phyloP scores from a whole-genome alignment of 225 moss, liverwort and hornwort genomes.

The Sphagnum tenellum region DNA sequence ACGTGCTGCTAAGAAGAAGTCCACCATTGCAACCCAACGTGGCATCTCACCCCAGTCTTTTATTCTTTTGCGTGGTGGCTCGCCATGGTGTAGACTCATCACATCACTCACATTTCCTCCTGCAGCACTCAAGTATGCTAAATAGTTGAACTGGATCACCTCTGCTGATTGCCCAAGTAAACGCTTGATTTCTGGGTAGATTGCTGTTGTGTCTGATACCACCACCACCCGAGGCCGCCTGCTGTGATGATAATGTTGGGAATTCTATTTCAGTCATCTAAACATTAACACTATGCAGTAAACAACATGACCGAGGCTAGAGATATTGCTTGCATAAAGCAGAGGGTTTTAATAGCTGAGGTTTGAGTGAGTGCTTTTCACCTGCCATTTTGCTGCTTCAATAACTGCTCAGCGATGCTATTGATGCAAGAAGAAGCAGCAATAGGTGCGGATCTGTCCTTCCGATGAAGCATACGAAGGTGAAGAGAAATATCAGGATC shows the following conservation, averaged over 20 bases:
- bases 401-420: conserved; percentile 13
- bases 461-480: conserved; percentile 60
- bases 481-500: conserved; percentile 68
- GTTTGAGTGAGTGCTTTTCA: not conserved
- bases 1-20: conserved; percentile 70
- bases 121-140: conserved; percentile 20
- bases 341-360: not conserved
- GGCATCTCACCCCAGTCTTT: conserved; percentile 74
- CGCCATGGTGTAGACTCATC: conserved; percentile 21
- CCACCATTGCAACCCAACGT: conserved; percentile 80
- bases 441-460: conserved; percentile 12
- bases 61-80: conserved; percentile 34
- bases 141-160: conserved; percentile 44
- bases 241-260: not conserved
- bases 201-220: conserved; percentile 59
- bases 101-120: conserved; percentile 11
- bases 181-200: conserved; percentile 15
- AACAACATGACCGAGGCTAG: too few relatives aligned
- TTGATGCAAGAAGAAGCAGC: conserved; percentile 38
- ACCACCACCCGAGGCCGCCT: conserved; percentile 43
- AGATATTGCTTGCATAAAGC: too few relatives aligned
- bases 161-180: conserved; percentile 31
- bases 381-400: conserved; percentile 11
- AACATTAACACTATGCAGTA: too few relatives aligned
- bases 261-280: too few relatives aligned